These are phyloP conservation scores for Rhodosporidiobolus sp. DNA, from an alignment of 768 basidiomycete genomes.

Conservation along the genomic window DNA sequence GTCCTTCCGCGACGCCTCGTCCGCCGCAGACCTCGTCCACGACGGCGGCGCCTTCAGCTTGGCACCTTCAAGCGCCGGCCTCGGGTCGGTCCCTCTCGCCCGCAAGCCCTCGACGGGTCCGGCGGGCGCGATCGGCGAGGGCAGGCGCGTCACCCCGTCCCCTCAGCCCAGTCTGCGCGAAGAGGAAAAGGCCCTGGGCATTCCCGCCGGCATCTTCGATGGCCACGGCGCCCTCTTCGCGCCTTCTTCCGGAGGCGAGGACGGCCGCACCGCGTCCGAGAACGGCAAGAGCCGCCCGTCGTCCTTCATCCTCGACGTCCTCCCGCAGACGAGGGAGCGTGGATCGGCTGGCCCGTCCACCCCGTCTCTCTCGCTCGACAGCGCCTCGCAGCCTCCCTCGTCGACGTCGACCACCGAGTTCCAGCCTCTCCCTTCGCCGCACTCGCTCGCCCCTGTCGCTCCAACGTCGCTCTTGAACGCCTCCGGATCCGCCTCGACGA, in stretches of 20 bases:
- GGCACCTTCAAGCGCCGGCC: neutral
- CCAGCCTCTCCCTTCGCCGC: conserved; percentile 19
- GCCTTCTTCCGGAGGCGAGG: neutral
- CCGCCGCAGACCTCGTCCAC: conserved; percentile 17
- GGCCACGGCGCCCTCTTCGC: conserved; percentile 3
- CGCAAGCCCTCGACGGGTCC: conserved; percentile 4
- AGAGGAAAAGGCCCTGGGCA: conserved; percentile 17
- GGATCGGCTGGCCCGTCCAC: conserved; percentile 14
- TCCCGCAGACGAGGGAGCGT: conserved; percentile 33
- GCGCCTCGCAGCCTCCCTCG: conserved; percentile 15
- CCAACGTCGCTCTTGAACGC: conserved; percentile 16
- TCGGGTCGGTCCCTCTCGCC: conserved; percentile 13
- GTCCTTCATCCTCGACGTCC: conserved; percentile 37
- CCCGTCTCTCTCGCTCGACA: conserved; percentile 35
- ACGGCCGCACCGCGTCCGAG: neutral
- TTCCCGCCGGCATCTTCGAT: conserved; percentile 24
- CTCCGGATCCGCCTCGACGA: neutral
- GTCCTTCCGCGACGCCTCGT: conserved; percentile 16
- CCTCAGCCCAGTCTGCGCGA: neutral
- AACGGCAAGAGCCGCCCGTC: conserved; percentile 27
- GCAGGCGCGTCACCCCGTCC: conserved; percentile 13
- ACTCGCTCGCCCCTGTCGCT: conserved; percentile 15
- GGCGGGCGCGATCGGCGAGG: conserved; percentile 26
- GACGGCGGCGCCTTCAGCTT: conserved; percentile 2
- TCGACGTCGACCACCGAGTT: neutral